These are phyloP conservation scores for rapeseed (Brassica napus) DNA, from an alignment of 345 rosid species.

Conservation along the genomic window DNA sequence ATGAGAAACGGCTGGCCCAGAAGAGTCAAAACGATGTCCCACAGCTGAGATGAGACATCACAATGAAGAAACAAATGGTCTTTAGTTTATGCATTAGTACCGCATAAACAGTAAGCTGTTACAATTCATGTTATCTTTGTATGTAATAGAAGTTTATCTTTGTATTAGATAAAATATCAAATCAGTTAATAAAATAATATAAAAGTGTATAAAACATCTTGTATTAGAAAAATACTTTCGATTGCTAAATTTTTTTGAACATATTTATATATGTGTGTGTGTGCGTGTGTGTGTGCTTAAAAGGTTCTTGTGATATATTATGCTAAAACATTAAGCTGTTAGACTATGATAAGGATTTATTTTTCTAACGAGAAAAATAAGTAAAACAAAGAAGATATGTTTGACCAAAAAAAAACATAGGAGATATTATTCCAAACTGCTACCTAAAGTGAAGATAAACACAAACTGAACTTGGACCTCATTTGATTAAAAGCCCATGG, in stretches of 20 bases:
- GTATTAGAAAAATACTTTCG: not conserved
- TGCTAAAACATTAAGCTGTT: not conserved
- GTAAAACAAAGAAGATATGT: not conserved
- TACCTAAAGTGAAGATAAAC: not conserved
- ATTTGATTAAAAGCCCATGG: slow-evolving; percentile 2
- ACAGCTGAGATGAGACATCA: not conserved
- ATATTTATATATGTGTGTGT: no score
- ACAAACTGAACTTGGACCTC: not conserved
- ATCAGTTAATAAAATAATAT: no score
- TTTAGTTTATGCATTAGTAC: no score
- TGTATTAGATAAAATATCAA: no score
- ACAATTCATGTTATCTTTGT: no score
- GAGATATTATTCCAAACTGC: no score
- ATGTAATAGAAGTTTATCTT: no score
- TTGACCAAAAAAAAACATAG: not conserved
- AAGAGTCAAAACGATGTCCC: not conserved
- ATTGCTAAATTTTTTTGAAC: not conserved
- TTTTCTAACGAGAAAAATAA: not conserved
- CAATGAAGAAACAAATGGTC: not conserved
- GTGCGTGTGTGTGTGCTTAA: no score
- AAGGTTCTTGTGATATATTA: no score
- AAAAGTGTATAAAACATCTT: no score
- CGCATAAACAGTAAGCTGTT: no score
- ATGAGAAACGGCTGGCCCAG: not conserved
- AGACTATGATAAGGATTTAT: not conserved